Evolutionary conservation across 2,329 filamentous ascomycete species (phyloP), one percentile per base, ranked within the genome.

Genomic region (Phoma herbarum): DNA sequence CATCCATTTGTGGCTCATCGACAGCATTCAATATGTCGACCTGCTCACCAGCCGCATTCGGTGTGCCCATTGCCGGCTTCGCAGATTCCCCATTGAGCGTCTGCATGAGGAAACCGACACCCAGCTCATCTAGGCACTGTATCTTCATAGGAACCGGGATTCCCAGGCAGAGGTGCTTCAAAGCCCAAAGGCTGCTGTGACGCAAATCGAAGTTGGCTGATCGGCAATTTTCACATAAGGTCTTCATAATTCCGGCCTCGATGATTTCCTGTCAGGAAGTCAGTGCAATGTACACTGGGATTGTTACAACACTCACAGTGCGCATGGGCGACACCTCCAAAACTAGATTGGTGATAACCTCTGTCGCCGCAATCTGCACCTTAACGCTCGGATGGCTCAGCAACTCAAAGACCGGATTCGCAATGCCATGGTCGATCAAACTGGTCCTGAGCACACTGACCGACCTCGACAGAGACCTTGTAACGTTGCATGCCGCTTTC

Each of bases 251-350:
- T 7, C 91, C 91, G 5, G 85, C 85, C 47, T 90, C 87, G 7
- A 90, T 84, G 31, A 97, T 87, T 42, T 88, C 83, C 88, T 67
- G 51, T 28, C 29, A 5, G 28, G 41, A 25, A 5, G 23, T 72
- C 63, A 72, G 66, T 49, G 26, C 23, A 12, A 22, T 14, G 8
- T 20, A 22, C 12, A 8, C 2, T 9, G 6, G 11, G 14, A 8
- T 18, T 5, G 4, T 2, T 9, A 22, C 26, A n/a, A 2, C 31
- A 82, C 88, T 81, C 76, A 94, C 92, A 75, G 92, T 88, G 76
- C 92, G 89, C 87, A 97, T 93, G 0, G 95, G 93, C 72, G 93
- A 97, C 68, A 96, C 91, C 62, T 96, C 92, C 45, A 93, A 83
- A 6, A 96, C 85, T 47, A 99, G 78, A 75, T 99, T 99, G 68